These are phyloP conservation scores for Sisymbrium irio DNA, from an alignment of 345 rosid species.

Conservation along the genomic window DNA sequence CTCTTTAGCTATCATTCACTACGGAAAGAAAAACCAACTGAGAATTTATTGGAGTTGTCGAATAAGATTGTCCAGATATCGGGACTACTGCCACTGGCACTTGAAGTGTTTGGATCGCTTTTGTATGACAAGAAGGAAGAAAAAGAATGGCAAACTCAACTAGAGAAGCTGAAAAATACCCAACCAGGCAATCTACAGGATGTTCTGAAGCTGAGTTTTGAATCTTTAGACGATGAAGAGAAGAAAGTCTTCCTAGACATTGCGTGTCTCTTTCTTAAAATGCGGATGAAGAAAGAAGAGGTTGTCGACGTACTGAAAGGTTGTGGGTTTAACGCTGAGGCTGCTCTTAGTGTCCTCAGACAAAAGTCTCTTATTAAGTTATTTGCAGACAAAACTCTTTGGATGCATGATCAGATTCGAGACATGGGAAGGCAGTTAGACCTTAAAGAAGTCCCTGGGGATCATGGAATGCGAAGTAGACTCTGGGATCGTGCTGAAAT, in stretches of 20 bases:
- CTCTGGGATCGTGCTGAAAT: slow-evolving; percentile 64
- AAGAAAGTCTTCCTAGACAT: slow-evolving; percentile 62
- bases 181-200: slow-evolving; percentile 41
- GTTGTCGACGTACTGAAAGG: slow-evolving; percentile 51
- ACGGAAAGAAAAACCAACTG: slow-evolving; percentile 47
- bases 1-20: slow-evolving; percentile 66
- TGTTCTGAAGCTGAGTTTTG: slow-evolving; percentile 52
- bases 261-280: slow-evolving; percentile 56
- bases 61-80: slow-evolving; percentile 44
- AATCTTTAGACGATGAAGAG: slow-evolving; percentile 46
- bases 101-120: slow-evolving; percentile 72
- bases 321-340: slow-evolving; percentile 54
- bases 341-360: slow-evolving; percentile 42
- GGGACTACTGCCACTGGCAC: slow-evolving; percentile 57
- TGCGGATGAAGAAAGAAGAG: slow-evolving; percentile 46
- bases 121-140: slow-evolving; percentile 45
- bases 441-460: neutral
- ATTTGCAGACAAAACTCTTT: slow-evolving; percentile 21
- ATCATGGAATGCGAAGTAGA: slow-evolving; percentile 55
- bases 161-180: slow-evolving; percentile 37
- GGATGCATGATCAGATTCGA: slow-evolving; percentile 78
- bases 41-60: slow-evolving; percentile 30
- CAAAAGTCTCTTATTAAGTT: slow-evolving; percentile 60
- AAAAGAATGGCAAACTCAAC: slow-evolving; percentile 52
- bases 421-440: slow-evolving; percentile 79